Evolutionary conservation across 192 early-diverging fungal species (phyloP).

Genomic region (Thoreauomyces humboldtii): DNA sequence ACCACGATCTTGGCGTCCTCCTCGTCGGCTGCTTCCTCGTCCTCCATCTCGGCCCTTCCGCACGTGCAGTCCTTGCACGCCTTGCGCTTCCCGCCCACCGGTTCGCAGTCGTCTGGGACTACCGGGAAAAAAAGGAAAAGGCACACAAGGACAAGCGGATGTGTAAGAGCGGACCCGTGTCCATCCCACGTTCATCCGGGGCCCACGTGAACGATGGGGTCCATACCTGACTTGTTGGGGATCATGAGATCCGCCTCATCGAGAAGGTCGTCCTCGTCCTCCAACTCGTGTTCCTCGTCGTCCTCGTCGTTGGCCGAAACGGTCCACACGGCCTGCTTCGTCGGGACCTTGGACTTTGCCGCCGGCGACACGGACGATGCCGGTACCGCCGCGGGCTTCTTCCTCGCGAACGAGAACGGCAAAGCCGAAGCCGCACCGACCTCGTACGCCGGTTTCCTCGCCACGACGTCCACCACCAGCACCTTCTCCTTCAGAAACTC

Average conservation of each 20-base stretch:
- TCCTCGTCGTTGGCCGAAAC: conserved; percentile 70
- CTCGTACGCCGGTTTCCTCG: conserved; percentile 79
- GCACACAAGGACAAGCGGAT: too few species aligned
- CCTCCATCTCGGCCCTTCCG: conserved; percentile 79
- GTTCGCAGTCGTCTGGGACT: conserved; percentile 69
- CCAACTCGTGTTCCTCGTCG: conserved; percentile 72
- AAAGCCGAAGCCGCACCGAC: conserved; percentile 74
- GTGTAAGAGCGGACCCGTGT: too few species aligned
- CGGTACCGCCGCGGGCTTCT: conserved; percentile 38
- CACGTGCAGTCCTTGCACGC: conserved; percentile 98
- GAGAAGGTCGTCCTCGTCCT: conserved; percentile 83
- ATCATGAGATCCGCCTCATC: conserved; percentile 77
- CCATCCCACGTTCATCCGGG: too few species aligned
- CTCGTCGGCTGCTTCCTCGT: conserved; percentile 31
- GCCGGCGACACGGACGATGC: neutral
- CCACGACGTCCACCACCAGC: conserved; percentile 41
- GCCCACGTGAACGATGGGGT: too few species aligned
- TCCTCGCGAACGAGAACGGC: conserved; percentile 73
- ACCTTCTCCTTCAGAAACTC: conserved; percentile 46
- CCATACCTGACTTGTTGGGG: conserved; percentile 55
- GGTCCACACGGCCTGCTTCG: conserved; percentile 63
- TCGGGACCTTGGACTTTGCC: conserved; percentile 25
- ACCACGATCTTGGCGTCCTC: conserved; percentile 36
- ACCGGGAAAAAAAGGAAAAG: neutral
- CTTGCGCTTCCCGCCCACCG: conserved; percentile 72